Percentiles rank a stretch among this genome's conserved stretches.
phyloP scores from a whole-genome alignment of 352 stramenopile genomes.

The Globisporangium uncinulatum region DNA sequence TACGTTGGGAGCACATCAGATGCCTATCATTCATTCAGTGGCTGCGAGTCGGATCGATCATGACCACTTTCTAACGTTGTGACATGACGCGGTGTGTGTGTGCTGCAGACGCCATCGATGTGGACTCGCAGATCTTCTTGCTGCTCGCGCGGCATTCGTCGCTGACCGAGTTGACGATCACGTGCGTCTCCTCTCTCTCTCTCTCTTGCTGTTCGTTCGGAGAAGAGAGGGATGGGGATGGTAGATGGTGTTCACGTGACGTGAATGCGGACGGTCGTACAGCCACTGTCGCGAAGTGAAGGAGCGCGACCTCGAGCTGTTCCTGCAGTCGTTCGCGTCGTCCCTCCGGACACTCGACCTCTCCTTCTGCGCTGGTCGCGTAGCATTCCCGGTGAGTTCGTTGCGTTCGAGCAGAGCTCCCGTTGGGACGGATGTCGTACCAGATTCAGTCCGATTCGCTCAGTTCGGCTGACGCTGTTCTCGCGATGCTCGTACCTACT shows the following conservation, averaged over 20 bases:
- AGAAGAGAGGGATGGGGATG: not conserved
- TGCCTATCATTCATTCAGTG: too few relatives aligned
- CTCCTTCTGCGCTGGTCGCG: slow-evolving; percentile 39
- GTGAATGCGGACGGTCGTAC: not conserved
- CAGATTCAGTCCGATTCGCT: not conserved
- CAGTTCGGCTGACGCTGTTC: not conserved
- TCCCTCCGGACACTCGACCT: slow-evolving; percentile 48
- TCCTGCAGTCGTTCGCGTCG: slow-evolving; percentile 22
- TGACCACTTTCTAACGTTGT: not conserved
- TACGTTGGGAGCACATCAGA: slow-evolving; percentile 5
- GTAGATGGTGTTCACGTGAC: not conserved
- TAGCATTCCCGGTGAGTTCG: slow-evolving; percentile 28
- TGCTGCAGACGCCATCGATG: slow-evolving; percentile 25
- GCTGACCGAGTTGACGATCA: slow-evolving; percentile 48
- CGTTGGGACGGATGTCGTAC: not conserved
- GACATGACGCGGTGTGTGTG: not conserved
- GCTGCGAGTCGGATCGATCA: too few relatives aligned
- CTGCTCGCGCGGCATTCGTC: slow-evolving; percentile 24
- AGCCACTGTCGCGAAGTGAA: slow-evolving; percentile 28
- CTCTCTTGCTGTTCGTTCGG: not conserved
- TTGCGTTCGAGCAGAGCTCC: too few relatives aligned
- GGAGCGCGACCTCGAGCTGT: slow-evolving; percentile 23
- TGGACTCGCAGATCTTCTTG: slow-evolving; percentile 41
- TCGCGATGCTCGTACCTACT: not conserved
- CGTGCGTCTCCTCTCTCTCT: slow-evolving; percentile 12